These are phyloP conservation scores for Globisporangium middletonii DNA, from an alignment of 352 stramenopile genomes.

Conservation along the genomic window DNA sequence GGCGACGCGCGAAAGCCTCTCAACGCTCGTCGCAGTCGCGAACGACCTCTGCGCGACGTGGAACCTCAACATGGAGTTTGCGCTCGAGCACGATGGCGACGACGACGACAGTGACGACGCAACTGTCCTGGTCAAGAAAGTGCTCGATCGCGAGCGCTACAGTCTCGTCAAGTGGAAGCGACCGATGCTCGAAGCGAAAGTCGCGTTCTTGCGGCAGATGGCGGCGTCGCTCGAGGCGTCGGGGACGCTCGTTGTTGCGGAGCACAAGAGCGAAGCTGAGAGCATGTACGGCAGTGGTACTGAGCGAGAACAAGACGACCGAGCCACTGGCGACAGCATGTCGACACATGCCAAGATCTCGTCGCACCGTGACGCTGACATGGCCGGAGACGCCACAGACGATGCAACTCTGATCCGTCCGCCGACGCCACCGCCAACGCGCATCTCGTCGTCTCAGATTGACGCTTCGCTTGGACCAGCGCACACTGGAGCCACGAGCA, in stretches of 20 bases:
- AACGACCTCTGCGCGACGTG: conserved; percentile 55
- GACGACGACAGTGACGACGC: conserved; percentile 1
- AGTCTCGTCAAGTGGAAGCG: conserved; percentile 38
- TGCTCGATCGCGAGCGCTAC: conserved; percentile 30
- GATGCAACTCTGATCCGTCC: neutral
- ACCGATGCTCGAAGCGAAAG: conserved; percentile 35
- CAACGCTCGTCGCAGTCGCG: conserved; percentile 37
- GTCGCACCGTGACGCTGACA: neutral
- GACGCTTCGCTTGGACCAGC: neutral
- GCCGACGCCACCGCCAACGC: conserved; percentile 1
- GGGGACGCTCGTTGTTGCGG: neutral
- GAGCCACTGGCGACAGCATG: too few relatives aligned
- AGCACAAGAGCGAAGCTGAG: neutral
- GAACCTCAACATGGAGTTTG: conserved; percentile 44
- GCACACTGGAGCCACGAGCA: neutral
- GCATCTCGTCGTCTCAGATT: neutral
- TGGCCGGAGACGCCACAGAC: neutral
- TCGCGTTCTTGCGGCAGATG: conserved; percentile 42
- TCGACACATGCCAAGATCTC: too few relatives aligned
- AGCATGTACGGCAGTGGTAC: neutral
- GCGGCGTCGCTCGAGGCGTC: conserved; percentile 29
- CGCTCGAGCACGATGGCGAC: conserved; percentile 9
- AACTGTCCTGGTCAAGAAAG: conserved; percentile 42
- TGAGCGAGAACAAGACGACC: too few relatives aligned
- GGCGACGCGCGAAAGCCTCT: conserved; percentile 1